Conservation (phyloP, 768 basidiomycete species). For the Auriscalpium vulgare region DNA sequence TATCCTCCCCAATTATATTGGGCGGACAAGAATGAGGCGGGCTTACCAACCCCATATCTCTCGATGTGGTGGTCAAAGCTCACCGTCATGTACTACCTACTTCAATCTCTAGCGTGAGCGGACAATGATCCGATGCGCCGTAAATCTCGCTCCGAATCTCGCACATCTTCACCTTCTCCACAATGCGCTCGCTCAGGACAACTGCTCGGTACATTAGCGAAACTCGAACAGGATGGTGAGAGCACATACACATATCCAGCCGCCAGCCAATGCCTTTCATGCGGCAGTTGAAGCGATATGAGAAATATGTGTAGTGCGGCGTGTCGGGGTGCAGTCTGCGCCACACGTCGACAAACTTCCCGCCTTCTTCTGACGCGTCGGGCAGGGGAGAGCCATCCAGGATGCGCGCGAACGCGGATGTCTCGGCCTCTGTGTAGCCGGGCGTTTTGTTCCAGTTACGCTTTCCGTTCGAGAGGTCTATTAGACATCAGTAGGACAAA, state of each 20-base stretch:
- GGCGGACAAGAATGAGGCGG: too few species aligned
- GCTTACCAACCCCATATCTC: too few species aligned
- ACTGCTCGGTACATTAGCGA: slow-evolving; percentile 33
- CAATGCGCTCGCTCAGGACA: slow-evolving; percentile 65
- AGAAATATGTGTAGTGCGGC: slow-evolving; percentile 81
- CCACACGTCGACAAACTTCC: slow-evolving; percentile 73
- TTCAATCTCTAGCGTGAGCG: slow-evolving; percentile 65
- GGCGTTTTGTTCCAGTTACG: slow-evolving; percentile 84
- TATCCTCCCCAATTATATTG: too few species aligned
- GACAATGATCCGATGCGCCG: slow-evolving; percentile 83
- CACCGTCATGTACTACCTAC: neutral
- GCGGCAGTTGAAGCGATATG: slow-evolving; percentile 76
- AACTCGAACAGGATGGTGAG: neutral
- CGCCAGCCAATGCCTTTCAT: slow-evolving; percentile 82
- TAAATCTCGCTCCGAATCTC: slow-evolving; percentile 83
- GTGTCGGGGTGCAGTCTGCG: slow-evolving; percentile 56
- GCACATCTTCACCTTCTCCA: slow-evolving; percentile 63
- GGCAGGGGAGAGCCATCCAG: slow-evolving; percentile 41
- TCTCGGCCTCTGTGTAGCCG: slow-evolving; percentile 80
- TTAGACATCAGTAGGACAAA: neutral
- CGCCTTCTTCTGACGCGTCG: slow-evolving; percentile 9
- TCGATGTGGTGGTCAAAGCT: too few species aligned
- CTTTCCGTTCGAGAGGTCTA: slow-evolving; percentile 64
- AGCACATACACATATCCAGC: slow-evolving; percentile 64
- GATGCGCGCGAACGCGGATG: slow-evolving; percentile 62